These are phyloP conservation scores for Cryptomeria japonica DNA, from an alignment of 75 land plant genomes.

Conservation along the genomic window DNA sequence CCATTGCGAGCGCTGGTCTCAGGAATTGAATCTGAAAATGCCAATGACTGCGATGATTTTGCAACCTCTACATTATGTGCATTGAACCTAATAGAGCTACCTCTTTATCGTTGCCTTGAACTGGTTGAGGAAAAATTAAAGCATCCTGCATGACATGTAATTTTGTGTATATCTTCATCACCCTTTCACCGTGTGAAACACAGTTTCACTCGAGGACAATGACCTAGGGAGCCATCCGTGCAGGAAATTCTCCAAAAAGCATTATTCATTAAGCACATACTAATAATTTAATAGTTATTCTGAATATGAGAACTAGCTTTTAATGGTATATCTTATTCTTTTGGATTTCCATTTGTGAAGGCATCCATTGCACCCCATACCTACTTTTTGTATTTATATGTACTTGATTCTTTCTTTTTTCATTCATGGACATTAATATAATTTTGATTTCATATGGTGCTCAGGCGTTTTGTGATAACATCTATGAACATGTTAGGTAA, in stretches of 20 bases:
- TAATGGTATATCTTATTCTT: background rate
- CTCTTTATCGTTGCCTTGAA: conserved; percentile 71
- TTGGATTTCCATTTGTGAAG: background rate
- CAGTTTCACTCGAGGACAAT: background rate
- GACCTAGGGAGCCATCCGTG: background rate
- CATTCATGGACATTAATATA: background rate
- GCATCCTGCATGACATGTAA: background rate
- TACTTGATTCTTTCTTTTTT: background rate
- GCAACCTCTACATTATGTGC: conserved; percentile 28
- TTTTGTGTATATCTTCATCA: background rate
- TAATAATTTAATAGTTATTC: background rate
- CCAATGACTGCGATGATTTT: conserved; percentile 25
- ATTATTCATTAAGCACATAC: background rate
- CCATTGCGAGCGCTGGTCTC: conserved; percentile 63
- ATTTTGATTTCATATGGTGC: background rate
- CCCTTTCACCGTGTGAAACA: background rate
- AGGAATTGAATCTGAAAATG: conserved; percentile 41
- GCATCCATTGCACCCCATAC: background rate
- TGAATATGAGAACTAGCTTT: background rate
- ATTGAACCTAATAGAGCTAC: conserved; percentile 61
- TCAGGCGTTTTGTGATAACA: background rate
- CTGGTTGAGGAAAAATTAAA: conserved; percentile 58
- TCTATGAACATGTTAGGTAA: too few relatives aligned
- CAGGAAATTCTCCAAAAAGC: background rate
- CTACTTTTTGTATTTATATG: background rate